A percentile compares a stretch with the other conserved stretches of the same genome.
Conservation (phyloP, 768 basidiomycete species). For the Mycena polygramma region DNA sequence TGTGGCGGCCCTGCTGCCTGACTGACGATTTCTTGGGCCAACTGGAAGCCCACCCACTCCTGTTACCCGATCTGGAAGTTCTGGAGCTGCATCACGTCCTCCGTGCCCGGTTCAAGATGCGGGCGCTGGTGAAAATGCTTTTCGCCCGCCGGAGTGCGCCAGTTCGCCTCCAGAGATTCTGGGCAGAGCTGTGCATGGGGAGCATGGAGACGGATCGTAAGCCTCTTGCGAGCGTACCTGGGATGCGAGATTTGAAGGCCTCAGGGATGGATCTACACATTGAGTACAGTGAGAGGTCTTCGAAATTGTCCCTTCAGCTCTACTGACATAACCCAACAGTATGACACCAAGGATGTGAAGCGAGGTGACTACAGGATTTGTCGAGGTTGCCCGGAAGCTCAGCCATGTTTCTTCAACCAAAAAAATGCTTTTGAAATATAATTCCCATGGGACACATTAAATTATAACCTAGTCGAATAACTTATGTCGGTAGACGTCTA, state of each 20-base stretch:
- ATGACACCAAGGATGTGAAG: too few species aligned
- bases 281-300: constrained; percentile 2
- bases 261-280: constrained; percentile 19
- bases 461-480: constrained; percentile 23
- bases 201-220: constrained; percentile 10
- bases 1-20: constrained; percentile 21
- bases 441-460: constrained; percentile 22
- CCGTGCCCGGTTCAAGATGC: constrained; percentile 24
- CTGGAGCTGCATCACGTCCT: constrained; percentile 23
- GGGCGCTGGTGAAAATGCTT: constrained; percentile 21
- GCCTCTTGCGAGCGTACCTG: constrained; percentile 1
- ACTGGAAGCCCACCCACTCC: background rate
- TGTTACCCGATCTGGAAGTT: constrained; percentile 5
- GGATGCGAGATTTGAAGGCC: constrained; percentile 8
- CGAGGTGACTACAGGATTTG: too few species aligned
- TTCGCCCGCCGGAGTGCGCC: constrained; percentile 7
- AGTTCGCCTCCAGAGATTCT: constrained; percentile 15
- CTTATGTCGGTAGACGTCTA: too few species aligned
- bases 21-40: constrained; percentile 14
- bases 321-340: too few species aligned
- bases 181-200: constrained; percentile 13
- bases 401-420: background rate
- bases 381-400: background rate
- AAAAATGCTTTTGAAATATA: background rate
- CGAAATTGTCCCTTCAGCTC: too few species aligned